These are phyloP conservation scores for Kockovaella imperatae DNA, from an alignment of 768 basidiomycete species.

Conservation along the genomic window DNA sequence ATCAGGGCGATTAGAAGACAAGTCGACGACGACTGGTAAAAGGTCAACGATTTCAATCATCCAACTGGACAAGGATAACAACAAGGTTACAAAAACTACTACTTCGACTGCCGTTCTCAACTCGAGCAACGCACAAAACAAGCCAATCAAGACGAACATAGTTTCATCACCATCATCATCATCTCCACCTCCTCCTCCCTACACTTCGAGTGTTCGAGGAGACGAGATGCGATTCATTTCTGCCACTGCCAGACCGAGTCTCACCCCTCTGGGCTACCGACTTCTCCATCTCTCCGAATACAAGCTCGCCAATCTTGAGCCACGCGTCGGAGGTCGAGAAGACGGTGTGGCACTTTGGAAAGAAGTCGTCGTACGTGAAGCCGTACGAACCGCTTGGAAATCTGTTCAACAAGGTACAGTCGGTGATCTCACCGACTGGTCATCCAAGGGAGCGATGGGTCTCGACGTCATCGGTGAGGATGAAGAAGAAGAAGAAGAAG, in stretches of 20 bases:
- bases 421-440: constrained; percentile 26
- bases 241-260: constrained; percentile 13
- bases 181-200: too few species aligned
- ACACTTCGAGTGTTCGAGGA: too few species aligned
- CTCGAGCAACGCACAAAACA: too few species aligned
- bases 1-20: too few species aligned
- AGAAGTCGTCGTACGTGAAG: constrained; percentile 25
- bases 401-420: constrained; percentile 23
- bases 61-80: too few species aligned
- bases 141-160: too few species aligned
- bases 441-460: constrained; percentile 21
- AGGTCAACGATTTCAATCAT: too few species aligned
- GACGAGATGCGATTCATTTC: constrained; percentile 30
- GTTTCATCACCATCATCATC: too few species aligned
- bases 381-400: constrained; percentile 32
- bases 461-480: constrained; percentile 35
- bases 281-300: constrained; percentile 31
- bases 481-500: constrained; percentile 23
- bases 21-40: too few species aligned
- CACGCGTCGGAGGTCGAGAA: constrained; percentile 11
- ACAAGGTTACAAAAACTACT: too few species aligned
- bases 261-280: constrained; percentile 32
- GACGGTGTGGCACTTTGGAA: constrained; percentile 16
- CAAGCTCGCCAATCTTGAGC: constrained; percentile 27
- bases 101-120: too few species aligned